Percentiles rank a stretch among this genome's conserved stretches.
Evolutionary conservation across 2,329 filamentous ascomycete genomes (phyloP).

Genomic region (Trichoderma sp.): DNA sequence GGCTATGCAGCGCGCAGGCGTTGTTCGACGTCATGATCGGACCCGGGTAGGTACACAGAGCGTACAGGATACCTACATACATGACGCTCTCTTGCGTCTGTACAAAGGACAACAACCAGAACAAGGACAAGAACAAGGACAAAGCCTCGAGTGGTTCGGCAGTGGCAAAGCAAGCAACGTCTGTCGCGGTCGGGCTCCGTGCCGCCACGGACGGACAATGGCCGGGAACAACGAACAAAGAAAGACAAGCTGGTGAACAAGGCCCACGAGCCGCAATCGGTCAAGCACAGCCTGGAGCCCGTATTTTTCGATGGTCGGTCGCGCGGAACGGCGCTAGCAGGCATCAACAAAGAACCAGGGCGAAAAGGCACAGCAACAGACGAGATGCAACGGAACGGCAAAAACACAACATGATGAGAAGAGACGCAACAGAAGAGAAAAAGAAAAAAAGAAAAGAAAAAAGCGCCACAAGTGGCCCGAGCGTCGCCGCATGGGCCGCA

Average conservation of each 20-base stretch:
- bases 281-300: no score
- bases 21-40: no score
- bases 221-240: background rate
- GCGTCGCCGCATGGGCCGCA: constrained; percentile 35
- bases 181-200: constrained; percentile 13
- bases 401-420: no score
- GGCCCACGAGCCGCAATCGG: no score
- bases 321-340: constrained; percentile 7
- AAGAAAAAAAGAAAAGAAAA: constrained; percentile 4
- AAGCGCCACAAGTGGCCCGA: constrained; percentile 29
- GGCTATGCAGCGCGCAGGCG: no score
- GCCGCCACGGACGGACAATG: constrained; percentile 16
- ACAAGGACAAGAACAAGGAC: background rate
- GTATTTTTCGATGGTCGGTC: no score
- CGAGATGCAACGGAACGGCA: background rate
- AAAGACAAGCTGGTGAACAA: background rate
- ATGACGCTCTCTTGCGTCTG: background rate
- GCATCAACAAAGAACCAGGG: background rate
- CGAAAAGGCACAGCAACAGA: background rate
- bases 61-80: no score
- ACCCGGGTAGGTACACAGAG: no score
- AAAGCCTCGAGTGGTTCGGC: background rate
- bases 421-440: background rate
- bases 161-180: constrained; percentile 20
- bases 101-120: no score